Conservation (phyloP, 345 rosid genomes). For the Passiflora organensis region DNA sequence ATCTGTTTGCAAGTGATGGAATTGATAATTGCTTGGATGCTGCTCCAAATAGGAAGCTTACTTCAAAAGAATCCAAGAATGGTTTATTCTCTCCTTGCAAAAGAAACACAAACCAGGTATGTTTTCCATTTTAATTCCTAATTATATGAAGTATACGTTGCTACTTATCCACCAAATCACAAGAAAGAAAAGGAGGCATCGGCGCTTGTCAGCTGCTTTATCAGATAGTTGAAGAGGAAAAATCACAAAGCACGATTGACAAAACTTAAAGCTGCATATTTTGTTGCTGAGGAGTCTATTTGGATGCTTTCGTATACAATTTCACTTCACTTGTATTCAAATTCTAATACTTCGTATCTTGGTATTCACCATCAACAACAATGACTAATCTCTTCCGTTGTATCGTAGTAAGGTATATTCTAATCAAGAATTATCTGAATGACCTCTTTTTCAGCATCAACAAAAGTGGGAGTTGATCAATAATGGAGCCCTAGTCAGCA, state of each 20-base stretch:
- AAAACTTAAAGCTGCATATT: conserved; percentile 3
- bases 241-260: background rate
- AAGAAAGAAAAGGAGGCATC: too few species aligned
- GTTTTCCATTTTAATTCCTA: background rate
- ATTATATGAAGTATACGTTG: background rate
- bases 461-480: conserved; percentile 79
- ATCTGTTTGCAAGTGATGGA: conserved; percentile 46
- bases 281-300: background rate
- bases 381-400: too few species aligned
- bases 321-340: background rate
- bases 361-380: background rate
- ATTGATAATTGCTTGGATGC: conserved; percentile 66
- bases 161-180: conserved; percentile 1
- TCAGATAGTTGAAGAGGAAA: background rate
- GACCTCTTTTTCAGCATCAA: conserved; percentile 4
- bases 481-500: conserved; percentile 60
- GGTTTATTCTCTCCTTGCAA: conserved; percentile 65
- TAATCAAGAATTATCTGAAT: background rate
- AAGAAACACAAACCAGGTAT: conserved; percentile 78
- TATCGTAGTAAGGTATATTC: background rate
- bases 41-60: conserved; percentile 57
- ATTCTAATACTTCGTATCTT: background rate
- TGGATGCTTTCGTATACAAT: background rate
- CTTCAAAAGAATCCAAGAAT: conserved; percentile 54
- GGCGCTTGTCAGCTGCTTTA: too few species aligned